Evolutionary conservation across 169 alveolate genomes (phyloP), one percentile per base, ranked within the genome.

Genomic region (Eimeria tenella): DNA sequence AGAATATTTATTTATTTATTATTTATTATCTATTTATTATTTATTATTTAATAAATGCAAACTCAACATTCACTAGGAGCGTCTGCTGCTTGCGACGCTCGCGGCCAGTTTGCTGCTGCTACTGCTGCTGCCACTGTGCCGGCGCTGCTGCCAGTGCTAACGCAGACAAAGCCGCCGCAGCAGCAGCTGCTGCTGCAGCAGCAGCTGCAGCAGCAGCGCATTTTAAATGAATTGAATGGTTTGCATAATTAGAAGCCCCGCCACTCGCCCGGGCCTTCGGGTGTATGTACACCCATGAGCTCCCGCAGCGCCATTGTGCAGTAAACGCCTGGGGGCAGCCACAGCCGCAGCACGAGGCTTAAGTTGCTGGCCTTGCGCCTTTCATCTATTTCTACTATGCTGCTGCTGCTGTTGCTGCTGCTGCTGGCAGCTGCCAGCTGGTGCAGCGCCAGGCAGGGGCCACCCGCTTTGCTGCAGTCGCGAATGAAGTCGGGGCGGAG

Each of bases 281-380:
- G 91, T n/a, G 77, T 56, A 31, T 83, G 31, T 31, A 70, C 25
- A 8, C 23, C 42, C 91, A 83, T 83, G 62, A 83, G 74, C 60
- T 83, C 91, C 23, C 91, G 74, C 13, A 83, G 77, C 10, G 91
- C 91, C 91, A 83, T 83, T n/a, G 91, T 83, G 60, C 55, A 83
- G 65, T 83, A 83, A 4, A 53, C 25, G 62, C 91, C 91, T 15
- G 91, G 79, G 25, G 91, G 75, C 75, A 83, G 77, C 50, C 77
- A 42, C 49, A 83, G 77, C 42, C 91, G 21, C 77, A 83, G 21
- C 21, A 83, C 56, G 23, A 83, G 77, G 17, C 91, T 52, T 21
- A 83, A 25, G 53, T 83, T 83, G 91, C 91, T 83, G 11, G 23
- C 25, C 23, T 42, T 49, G 50, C 74, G 60, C 25, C 17, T 10